These are phyloP conservation scores for Naematelia encephala DNA, from an alignment of 768 basidiomycete species.

Conservation along the genomic window DNA sequence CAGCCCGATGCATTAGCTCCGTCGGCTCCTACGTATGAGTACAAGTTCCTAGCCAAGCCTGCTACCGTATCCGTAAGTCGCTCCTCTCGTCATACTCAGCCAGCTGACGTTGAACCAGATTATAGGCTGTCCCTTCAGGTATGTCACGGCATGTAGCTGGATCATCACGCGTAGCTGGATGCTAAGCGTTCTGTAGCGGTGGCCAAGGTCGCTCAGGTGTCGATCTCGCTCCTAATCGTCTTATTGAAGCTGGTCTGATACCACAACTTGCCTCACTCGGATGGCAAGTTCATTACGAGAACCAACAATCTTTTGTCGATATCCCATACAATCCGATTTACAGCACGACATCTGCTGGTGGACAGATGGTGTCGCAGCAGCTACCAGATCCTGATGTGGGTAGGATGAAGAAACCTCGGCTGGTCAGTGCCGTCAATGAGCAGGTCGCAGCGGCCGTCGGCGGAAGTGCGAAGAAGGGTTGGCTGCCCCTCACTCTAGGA, in stretches of 20 bases:
- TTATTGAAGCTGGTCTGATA: constrained; percentile 81
- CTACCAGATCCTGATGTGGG: constrained; percentile 73
- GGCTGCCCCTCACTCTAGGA: constrained; percentile 83
- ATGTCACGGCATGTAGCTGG: constrained; percentile 6
- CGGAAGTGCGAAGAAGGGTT: constrained; percentile 69
- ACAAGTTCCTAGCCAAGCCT: constrained; percentile 63
- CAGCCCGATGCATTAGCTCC: constrained; percentile 12
- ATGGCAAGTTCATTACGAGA: constrained; percentile 86
- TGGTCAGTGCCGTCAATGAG: constrained; percentile 78
- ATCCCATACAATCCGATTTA: constrained; percentile 44
- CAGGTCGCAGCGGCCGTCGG: constrained; percentile 75
- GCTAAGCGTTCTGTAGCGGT: constrained; percentile 10
- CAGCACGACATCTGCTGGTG: not conserved
- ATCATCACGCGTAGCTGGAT: not conserved
- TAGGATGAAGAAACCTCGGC: constrained; percentile 80
- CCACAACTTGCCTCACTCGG: constrained; percentile 72
- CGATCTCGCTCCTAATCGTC: constrained; percentile 64
- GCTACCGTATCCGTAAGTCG: constrained; percentile 73
- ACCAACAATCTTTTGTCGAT: constrained; percentile 74
- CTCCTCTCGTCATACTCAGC: not conserved
- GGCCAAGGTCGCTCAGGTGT: constrained; percentile 43
- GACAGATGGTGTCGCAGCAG: constrained; percentile 11
- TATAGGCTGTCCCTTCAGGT: constrained; percentile 95
- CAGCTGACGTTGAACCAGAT: constrained; percentile 57
- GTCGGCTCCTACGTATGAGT: constrained; percentile 30